Percentiles rank a stretch among this genome's conserved stretches.
These are phyloP conservation scores for Aspergillus novofumigatus DNA, from an alignment of 2,329 filamentous ascomycete genomes.

Conservation along the genomic window DNA sequence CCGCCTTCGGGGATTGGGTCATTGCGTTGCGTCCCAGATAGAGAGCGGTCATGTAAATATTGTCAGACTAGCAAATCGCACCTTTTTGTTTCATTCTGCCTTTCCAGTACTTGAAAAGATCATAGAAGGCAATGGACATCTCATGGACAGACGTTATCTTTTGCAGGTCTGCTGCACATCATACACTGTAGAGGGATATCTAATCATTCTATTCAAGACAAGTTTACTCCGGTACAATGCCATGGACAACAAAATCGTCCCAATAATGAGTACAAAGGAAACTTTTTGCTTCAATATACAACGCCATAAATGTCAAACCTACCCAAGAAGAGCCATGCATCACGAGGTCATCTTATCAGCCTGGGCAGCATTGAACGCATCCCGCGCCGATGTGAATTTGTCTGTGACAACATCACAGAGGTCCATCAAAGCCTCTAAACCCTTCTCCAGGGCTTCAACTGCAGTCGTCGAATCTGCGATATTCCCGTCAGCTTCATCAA, in stretches of 20 bases:
- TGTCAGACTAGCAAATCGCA: conserved; percentile 28
- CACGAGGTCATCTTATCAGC: conserved; percentile 32
- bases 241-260: neutral
- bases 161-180: neutral
- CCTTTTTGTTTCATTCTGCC: conserved; percentile 10
- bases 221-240: neutral
- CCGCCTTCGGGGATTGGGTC: conserved; percentile 8
- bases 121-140: neutral
- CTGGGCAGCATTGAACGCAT: conserved; percentile 51
- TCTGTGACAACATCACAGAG: conserved; percentile 92
- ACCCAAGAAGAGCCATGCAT: conserved; percentile 8
- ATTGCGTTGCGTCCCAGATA: conserved; percentile 14
- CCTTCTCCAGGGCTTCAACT: conserved; percentile 83
- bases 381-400: conserved; percentile 70
- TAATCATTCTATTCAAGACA: neutral
- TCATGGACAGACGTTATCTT: neutral
- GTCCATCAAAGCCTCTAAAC: conserved; percentile 80
- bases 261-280: conserved; percentile 7
- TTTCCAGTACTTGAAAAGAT: neutral
- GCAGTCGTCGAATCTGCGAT: conserved; percentile 69
- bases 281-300: neutral
- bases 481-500: conserved; percentile 2
- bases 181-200: neutral
- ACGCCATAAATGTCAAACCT: conserved; percentile 10
- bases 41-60: conserved; percentile 36